phyloP scores from a whole-genome alignment of 108 stramenopile species.

The Skeletonema grethae region DNA sequence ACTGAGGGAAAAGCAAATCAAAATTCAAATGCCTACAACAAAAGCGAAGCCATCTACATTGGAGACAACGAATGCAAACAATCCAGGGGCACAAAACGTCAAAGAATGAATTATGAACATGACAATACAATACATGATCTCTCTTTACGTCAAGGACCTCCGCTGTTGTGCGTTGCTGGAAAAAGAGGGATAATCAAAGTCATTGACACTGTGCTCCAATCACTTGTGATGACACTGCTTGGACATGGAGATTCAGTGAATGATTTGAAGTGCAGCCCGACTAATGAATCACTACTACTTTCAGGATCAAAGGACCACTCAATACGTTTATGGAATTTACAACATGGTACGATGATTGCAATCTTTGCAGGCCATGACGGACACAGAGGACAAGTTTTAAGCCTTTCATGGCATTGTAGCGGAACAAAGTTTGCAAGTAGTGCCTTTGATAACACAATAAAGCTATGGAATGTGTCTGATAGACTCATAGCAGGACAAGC shows the following conservation, averaged over 20 bases:
- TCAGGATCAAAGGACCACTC: slow-evolving; percentile 83
- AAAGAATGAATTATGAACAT: slow-evolving; percentile 4
- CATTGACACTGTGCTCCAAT: slow-evolving; percentile 56
- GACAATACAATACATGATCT: neutral
- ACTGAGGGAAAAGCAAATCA: neutral
- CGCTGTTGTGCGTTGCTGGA: slow-evolving; percentile 70
- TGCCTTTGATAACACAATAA: slow-evolving; percentile 80
- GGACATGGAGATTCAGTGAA: slow-evolving; percentile 78
- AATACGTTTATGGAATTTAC: slow-evolving; percentile 86
- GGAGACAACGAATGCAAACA: neutral
- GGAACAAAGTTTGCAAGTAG: slow-evolving; percentile 71
- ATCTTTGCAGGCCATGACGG: slow-evolving; percentile 84
- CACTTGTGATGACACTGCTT: slow-evolving; percentile 45
- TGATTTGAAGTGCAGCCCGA: slow-evolving; percentile 63
- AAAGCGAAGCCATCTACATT: neutral
- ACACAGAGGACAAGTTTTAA: slow-evolving; percentile 71
- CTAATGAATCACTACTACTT: slow-evolving; percentile 62
- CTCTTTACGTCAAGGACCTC: slow-evolving; percentile 50
- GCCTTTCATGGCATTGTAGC: slow-evolving; percentile 71
- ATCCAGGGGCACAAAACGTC: neutral
- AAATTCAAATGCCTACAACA: neutral
- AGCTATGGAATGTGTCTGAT: slow-evolving; percentile 62
- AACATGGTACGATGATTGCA: slow-evolving; percentile 59
- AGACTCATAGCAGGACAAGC: neutral
- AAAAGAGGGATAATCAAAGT: slow-evolving; percentile 62